phyloP scores from a whole-genome alignment of 805 yeast species.

The Yarrowia divulgata region DNA sequence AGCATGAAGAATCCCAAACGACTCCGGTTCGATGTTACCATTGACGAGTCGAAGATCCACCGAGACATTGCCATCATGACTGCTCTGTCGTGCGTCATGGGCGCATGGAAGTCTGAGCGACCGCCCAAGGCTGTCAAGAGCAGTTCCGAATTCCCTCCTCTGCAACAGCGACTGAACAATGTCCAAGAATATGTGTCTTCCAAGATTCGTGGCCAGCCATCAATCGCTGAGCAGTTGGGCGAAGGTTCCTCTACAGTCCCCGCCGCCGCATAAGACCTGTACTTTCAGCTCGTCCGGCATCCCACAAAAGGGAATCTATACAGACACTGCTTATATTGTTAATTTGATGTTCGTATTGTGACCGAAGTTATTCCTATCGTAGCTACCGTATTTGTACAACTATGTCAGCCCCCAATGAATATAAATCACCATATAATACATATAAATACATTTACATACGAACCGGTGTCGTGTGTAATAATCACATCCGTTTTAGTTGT shows the following conservation, averaged over 20 bases:
- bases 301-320: not conserved
- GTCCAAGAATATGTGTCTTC: conserved; percentile 38
- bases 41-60: conserved; percentile 35
- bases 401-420: not conserved
- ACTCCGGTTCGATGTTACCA: conserved; percentile 13
- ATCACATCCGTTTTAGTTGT: conserved; percentile 3
- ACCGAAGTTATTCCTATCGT: not conserved
- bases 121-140: conserved; percentile 17
- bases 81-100: conserved; percentile 23
- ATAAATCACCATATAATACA: conserved; percentile 21
- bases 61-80: conserved; percentile 38
- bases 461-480: not conserved
- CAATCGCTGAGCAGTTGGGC: conserved; percentile 10
- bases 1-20: conserved; percentile 37
- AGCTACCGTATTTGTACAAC: too few relatives aligned
- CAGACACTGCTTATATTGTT: conserved; percentile 18
- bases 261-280: not conserved
- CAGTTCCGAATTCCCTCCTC: conserved; percentile 23
- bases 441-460: conserved; percentile 32
- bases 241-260: conserved; percentile 7
- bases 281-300: not conserved
- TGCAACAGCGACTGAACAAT: conserved; percentile 27
- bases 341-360: not conserved
- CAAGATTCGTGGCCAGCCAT: conserved; percentile 34
- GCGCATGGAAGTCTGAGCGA: conserved; percentile 26